Percentiles rank a stretch among this genome's conserved stretches.
Conservation (phyloP, 495 filamentous ascomycete species). For the Aspergillus steynii region DNA sequence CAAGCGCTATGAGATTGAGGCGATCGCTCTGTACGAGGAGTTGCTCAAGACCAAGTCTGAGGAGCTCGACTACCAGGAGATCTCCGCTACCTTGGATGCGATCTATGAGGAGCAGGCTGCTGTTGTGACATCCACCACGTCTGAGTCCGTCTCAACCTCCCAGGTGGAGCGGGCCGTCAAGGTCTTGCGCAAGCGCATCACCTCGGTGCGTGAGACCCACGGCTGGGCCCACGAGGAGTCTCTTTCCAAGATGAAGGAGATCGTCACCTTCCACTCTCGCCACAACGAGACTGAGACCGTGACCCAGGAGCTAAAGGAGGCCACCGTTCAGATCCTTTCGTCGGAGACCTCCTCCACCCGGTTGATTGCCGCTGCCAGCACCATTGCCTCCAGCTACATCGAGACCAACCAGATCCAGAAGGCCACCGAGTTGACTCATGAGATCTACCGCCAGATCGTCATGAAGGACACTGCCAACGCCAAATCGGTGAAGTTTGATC, state of each 20-base stretch:
- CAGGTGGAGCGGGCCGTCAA: slow-evolving; percentile 33
- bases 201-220: slow-evolving; percentile 30
- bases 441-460: slow-evolving; percentile 41
- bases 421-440: slow-evolving; percentile 34
- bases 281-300: slow-evolving; percentile 31
- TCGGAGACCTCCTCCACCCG: slow-evolving; percentile 32
- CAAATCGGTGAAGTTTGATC: slow-evolving; percentile 27
- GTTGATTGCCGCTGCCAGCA: slow-evolving; percentile 32
- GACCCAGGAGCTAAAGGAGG: slow-evolving; percentile 34
- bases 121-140: slow-evolving; percentile 18
- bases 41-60: slow-evolving; percentile 34
- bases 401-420: slow-evolving; percentile 31
- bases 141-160: slow-evolving; percentile 27
- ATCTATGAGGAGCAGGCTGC: slow-evolving; percentile 42
- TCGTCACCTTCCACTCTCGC: slow-evolving; percentile 36
- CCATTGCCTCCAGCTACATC: slow-evolving; percentile 39
- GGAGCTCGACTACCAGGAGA: slow-evolving; percentile 31
- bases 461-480: slow-evolving; percentile 24
- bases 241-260: slow-evolving; percentile 35
- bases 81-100: slow-evolving; percentile 35
- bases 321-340: slow-evolving; percentile 36
- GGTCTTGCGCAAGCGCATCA: slow-evolving; percentile 34
- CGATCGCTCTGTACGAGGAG: slow-evolving; percentile 39
- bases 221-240: slow-evolving; percentile 46
- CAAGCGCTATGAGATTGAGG: slow-evolving; percentile 37